Conservation (phyloP, 2,329 filamentous ascomycete species). For the Fusarium metavorans region DNA sequence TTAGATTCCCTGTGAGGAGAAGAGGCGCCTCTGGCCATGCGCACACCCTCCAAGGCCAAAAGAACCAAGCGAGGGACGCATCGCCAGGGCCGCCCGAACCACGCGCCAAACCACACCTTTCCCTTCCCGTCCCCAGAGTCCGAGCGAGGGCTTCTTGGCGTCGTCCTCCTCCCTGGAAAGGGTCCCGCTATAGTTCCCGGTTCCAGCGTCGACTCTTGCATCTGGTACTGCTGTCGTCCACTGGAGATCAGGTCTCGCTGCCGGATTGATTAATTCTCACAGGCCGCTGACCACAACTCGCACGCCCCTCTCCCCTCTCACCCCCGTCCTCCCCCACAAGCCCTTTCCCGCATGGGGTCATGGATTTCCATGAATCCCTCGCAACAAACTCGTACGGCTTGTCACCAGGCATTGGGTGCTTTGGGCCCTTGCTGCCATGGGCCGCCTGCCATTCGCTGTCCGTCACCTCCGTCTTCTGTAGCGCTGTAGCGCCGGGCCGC, state of each 20-base stretch:
- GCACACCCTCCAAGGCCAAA: constrained; percentile 27
- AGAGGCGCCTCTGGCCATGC: background rate
- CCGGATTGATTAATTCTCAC: constrained; percentile 8
- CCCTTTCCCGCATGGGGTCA: constrained; percentile 22
- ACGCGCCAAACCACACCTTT: constrained; percentile 31
- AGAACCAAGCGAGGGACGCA: constrained; percentile 26
- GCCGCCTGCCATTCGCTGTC: constrained; percentile 37
- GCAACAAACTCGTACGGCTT: constrained; percentile 38
- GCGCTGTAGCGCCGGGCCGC: constrained; percentile 42
- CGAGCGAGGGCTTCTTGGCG: constrained; percentile 34
- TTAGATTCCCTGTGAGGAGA: constrained; percentile 36
- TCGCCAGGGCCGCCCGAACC: constrained; percentile 6
- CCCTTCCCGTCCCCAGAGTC: constrained; percentile 41
- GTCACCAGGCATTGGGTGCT: constrained; percentile 29
- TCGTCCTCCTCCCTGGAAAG: constrained; percentile 28
- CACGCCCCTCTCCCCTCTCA: background rate
- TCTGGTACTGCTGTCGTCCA: background rate
- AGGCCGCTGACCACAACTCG: constrained; percentile 11
- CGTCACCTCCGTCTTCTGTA: constrained; percentile 28
- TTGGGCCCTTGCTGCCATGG: constrained; percentile 20
- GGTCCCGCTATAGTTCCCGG: constrained; percentile 20
- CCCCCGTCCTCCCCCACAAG: constrained; percentile 23
- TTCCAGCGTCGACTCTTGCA: constrained; percentile 14
- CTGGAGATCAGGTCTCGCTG: background rate
- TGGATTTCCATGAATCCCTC: constrained; percentile 18